phyloP scores from a whole-genome alignment of 2,329 filamentous ascomycete genomes.

The Remersonia thermophila region DNA sequence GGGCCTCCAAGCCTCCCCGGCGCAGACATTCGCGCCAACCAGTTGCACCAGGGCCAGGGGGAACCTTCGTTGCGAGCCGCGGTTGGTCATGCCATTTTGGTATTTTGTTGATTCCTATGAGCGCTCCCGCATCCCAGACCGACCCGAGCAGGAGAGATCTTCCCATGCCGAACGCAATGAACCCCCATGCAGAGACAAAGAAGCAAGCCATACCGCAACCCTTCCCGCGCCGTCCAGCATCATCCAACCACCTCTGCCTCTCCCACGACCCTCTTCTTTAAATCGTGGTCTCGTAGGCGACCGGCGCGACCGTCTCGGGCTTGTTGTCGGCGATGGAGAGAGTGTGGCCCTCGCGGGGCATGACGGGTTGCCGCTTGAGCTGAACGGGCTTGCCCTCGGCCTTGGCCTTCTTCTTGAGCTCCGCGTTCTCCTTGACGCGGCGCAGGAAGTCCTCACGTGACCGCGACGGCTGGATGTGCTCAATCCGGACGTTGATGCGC shows the following conservation, averaged over 20 bases:
- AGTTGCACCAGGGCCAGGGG: conserved; percentile 8
- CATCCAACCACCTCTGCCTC: conserved; percentile 6
- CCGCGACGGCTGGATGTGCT: conserved; percentile 91
- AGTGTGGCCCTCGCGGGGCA: conserved; percentile 68
- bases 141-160: conserved; percentile 22
- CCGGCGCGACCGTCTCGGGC: conserved; percentile 81
- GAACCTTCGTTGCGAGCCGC: conserved; percentile 7
- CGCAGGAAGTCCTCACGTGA: conserved; percentile 94
- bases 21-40: too few relatives aligned
- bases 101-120: conserved; percentile 23
- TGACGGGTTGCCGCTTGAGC: conserved; percentile 80
- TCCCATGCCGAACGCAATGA: conserved; percentile 24
- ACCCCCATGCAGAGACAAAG: conserved; percentile 24
- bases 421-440: conserved; percentile 93
- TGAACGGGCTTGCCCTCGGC: conserved; percentile 73
- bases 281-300: conserved; percentile 97
- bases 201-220: conserved; percentile 20
- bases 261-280: conserved; percentile 40
- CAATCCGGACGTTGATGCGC: conserved; percentile 97
- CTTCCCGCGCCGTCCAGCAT: conserved; percentile 13
- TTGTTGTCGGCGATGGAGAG: conserved; percentile 71
- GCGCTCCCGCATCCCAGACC: conserved; percentile 23
- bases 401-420: conserved; percentile 87
- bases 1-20: too few relatives aligned
- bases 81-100: conserved; percentile 21